These are phyloP conservation scores for Sugiyamaella japonica DNA, from an alignment of 1,139 yeast genomes.

Conservation along the genomic window DNA sequence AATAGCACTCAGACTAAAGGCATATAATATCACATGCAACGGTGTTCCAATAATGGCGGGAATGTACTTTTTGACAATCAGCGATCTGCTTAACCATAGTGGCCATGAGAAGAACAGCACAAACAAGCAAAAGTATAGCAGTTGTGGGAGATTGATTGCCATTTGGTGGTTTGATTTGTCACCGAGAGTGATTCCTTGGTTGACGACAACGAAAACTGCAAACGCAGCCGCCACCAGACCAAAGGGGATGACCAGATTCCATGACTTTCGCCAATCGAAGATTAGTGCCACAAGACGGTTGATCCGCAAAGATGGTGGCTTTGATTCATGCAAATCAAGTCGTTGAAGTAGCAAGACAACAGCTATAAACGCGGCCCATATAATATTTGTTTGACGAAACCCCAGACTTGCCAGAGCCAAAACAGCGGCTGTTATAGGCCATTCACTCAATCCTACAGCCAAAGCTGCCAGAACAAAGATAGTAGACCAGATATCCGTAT, in stretches of 20 bases:
- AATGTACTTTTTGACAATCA: conserved; percentile 33
- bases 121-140: conserved; percentile 74
- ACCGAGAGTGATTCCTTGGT: conserved; percentile 81
- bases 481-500: conserved; percentile 94
- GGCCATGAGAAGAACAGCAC: conserved; percentile 67
- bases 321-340: background rate
- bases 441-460: conserved; percentile 39
- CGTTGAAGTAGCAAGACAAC: conserved; percentile 20
- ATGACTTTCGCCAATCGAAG: background rate
- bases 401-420: conserved; percentile 44
- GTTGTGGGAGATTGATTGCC: conserved; percentile 72
- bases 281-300: background rate
- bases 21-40: conserved; percentile 30
- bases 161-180: conserved; percentile 83
- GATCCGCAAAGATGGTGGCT: background rate
- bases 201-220: conserved; percentile 55
- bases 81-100: conserved; percentile 28
- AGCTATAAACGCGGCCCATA: conserved; percentile 73
- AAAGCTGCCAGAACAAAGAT: conserved; percentile 58
- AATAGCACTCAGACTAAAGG: conserved; percentile 41
- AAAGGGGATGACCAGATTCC: conserved; percentile 50
- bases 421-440: conserved; percentile 24
- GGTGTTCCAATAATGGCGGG: conserved; percentile 35
- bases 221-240: conserved; percentile 53
- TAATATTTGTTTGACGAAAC: conserved; percentile 87